phyloP scores from a whole-genome alignment of 73 alveolate species.

The Effrenium voratum region DNA sequence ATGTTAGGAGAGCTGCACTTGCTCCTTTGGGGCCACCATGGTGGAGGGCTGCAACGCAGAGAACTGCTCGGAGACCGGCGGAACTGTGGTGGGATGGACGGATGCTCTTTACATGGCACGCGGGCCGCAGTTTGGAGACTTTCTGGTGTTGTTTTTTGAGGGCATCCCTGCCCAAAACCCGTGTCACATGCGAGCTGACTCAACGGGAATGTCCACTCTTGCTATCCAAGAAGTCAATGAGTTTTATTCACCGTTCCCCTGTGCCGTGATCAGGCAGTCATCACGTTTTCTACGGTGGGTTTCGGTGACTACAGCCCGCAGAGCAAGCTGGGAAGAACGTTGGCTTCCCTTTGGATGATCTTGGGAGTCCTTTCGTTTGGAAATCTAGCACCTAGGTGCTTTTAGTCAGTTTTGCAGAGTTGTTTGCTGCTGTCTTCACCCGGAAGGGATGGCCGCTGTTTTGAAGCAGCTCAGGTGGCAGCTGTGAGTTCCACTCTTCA shows the following conservation, averaged over 20 bases:
- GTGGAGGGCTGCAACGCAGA: conserved; percentile 23
- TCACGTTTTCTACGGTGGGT: conserved; percentile 42
- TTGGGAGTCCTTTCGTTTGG: conserved; percentile 3
- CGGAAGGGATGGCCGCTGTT: not conserved
- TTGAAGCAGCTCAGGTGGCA: not conserved
- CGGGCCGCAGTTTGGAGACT: no score
- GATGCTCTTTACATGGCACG: conserved; percentile 35
- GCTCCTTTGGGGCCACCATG: conserved; percentile 9
- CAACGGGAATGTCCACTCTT: no score
- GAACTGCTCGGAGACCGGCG: conserved; percentile 24
- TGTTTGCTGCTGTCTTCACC: not conserved
- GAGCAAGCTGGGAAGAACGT: not conserved
- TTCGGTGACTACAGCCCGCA: conserved; percentile 25
- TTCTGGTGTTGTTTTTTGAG: no score
- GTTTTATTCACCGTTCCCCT: no score
- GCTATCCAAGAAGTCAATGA: no score
- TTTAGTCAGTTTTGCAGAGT: not conserved
- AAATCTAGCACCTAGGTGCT: not conserved
- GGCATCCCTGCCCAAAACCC: no score
- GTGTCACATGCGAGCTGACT: no score
- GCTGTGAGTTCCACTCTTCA: not conserved
- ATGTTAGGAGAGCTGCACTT: not conserved
- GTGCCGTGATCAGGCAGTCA: conserved; percentile 38
- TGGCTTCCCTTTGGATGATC: conserved; percentile 30
- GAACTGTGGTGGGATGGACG: not conserved